Evolutionary conservation across 2,329 filamentous ascomycete genomes (phyloP).

Genomic region (Tolypocladium guangdongense): DNA sequence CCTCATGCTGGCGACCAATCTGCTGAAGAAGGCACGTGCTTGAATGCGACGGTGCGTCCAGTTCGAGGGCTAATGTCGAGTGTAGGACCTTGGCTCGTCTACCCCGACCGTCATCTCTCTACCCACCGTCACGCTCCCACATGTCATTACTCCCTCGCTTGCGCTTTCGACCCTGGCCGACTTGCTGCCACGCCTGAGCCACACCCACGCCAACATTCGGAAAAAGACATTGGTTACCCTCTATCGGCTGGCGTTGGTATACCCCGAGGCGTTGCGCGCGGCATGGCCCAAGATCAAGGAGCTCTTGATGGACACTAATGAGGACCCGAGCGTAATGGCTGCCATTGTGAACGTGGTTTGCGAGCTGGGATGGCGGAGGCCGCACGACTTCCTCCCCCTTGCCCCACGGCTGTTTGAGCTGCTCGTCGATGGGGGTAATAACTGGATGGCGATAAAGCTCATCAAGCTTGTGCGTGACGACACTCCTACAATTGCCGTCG

Average conservation of each 20-base stretch:
- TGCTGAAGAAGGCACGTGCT: constrained; percentile 71
- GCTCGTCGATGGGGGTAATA: constrained; percentile 84
- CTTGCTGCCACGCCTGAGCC: constrained; percentile 72
- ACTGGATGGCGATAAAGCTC: constrained; percentile 99
- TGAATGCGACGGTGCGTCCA: background rate
- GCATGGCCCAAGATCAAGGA: constrained; percentile 99
- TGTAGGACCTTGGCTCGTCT: constrained; percentile 58
- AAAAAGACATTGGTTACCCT: constrained; percentile 96
- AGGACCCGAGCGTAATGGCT: constrained; percentile 87
- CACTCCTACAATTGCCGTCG: background rate
- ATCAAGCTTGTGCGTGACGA: constrained; percentile 68
- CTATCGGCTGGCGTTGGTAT: constrained; percentile 89
- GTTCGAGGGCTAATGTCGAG: background rate
- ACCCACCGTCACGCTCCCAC: constrained; percentile 81
- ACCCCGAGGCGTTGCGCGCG: constrained; percentile 82
- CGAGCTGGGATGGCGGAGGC: constrained; percentile 87
- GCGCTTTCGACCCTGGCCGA: constrained; percentile 84
- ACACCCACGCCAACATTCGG: constrained; percentile 74
- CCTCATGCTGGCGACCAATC: constrained; percentile 91
- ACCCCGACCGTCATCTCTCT: constrained; percentile 70
- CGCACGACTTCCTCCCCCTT: constrained; percentile 85
- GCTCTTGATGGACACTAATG: constrained; percentile 75
- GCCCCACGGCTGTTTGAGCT: constrained; percentile 88
- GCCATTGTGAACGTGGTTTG: constrained; percentile 96
- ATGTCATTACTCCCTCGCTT: constrained; percentile 86